Base-by-base conservation (phyloP, 192 early-diverging fungal species). In the Mortierella hygrophila region DNA sequence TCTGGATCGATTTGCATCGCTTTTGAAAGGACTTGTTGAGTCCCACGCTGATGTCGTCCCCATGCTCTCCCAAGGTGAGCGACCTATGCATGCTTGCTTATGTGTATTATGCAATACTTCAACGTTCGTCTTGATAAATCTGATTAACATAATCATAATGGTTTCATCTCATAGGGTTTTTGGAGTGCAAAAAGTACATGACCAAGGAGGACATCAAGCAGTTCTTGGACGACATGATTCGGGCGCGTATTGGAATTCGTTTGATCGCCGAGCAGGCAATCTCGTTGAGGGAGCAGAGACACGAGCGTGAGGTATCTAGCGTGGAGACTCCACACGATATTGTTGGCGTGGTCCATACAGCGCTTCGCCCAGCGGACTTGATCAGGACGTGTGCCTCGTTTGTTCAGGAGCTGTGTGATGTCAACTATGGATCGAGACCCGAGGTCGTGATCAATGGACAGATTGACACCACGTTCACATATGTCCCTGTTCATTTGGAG, bases 401-500 rank as follows among this genome's bases (percentile, higher is more conserved):
- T 89, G 95, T 97, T 21, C 91, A 94, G 52, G 95, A 95, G 52
- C 91, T 99, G 68, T 98, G 96, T 87, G 97, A 98, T 82, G 86
- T 97, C 81, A 96, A 99, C 90, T 99, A 98, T 87, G 96, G 95
- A 44, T 87, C 93, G 10, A 90, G 93, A 6, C 97, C 97, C 16
- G 89, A 96, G 60, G 93, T 98, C 3, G 71, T 94, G 3, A 87
- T 98, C 37, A 95, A 96, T 83, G 97, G 96, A 35, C 88, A 94
- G 78, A 81, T 87, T 0, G 91, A 95, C 72, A 94, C 95, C 9
- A 88, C 89, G 23, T 97, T 99, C 83, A 93, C 95, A 79, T 99
- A 98, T 85, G 97, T 99, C 54, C 96, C 97, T 3, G 98, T 96
- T 38, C 97, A 99, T 76, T 92, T 98, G 71, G 96, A 97, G 88